Conservation (phyloP, 768 basidiomycete species). For the Lactarius indigo region DNA sequence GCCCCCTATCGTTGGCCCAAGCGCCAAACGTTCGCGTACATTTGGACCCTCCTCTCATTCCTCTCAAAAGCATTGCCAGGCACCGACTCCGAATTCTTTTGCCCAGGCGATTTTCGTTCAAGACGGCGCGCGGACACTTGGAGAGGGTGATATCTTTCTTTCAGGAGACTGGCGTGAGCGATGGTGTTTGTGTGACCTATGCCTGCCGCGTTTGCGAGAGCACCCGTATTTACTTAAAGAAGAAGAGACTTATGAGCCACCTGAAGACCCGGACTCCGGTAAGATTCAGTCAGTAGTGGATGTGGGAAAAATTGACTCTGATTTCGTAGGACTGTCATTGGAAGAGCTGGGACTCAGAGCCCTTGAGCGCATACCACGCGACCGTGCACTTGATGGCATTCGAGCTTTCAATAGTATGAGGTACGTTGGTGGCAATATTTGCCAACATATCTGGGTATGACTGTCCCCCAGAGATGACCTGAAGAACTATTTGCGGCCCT, state of each 20-base stretch:
- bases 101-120: conserved; percentile 47
- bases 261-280: conserved; percentile 85
- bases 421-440: conserved; percentile 38
- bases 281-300: conserved; percentile 4
- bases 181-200: conserved; percentile 79
- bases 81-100: conserved; percentile 46
- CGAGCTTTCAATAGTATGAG: conserved; percentile 81
- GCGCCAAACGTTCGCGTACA: conserved; percentile 44
- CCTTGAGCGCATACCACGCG: conserved; percentile 67
- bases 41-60: conserved; percentile 36
- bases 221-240: conserved; percentile 65
- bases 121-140: conserved; percentile 34
- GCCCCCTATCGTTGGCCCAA: conserved; percentile 33
- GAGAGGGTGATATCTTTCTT: conserved; percentile 73
- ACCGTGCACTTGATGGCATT: conserved; percentile 78
- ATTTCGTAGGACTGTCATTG: conserved; percentile 57
- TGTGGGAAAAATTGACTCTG: background rate
- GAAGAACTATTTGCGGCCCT: conserved; percentile 18
- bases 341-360: conserved; percentile 85
- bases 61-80: conserved; percentile 43
- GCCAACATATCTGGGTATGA: background rate
- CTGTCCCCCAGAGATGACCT: conserved; percentile 51
- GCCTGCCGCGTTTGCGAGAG: conserved; percentile 49
- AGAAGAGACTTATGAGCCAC: conserved; percentile 82
- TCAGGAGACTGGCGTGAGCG: conserved; percentile 66